phyloP scores from a whole-genome alignment of 2,329 filamentous ascomycete genomes.

The Davidsoniella virescens region DNA sequence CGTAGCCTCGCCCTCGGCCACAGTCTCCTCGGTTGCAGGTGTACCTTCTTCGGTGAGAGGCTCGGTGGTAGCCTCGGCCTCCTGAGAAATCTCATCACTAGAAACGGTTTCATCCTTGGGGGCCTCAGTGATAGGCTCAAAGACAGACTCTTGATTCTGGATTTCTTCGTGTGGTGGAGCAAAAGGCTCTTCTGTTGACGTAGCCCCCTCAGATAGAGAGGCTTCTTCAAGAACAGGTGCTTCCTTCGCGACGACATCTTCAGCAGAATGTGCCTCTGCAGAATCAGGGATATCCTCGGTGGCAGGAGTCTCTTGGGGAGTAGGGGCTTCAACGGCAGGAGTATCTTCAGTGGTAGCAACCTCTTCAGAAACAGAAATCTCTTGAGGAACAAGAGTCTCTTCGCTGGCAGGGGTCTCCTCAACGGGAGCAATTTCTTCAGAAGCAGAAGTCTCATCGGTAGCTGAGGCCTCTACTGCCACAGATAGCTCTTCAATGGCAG shows the following conservation, averaged over 20 bases:
- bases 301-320: neutral
- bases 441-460: constrained; percentile 11
- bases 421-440: constrained; percentile 1
- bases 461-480: neutral
- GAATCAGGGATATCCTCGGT: too few species aligned
- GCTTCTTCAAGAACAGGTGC: too few species aligned
- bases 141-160: too few species aligned
- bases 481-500: neutral
- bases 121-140: neutral
- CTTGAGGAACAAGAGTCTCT: neutral
- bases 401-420: neutral
- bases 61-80: neutral
- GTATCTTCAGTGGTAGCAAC: neutral
- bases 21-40: neutral
- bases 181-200: too few species aligned
- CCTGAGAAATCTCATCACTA: neutral
- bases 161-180: too few species aligned
- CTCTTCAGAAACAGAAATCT: neutral
- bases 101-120: neutral
- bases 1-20: neutral
- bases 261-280: too few species aligned
- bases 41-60: neutral
- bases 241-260: too few species aligned
- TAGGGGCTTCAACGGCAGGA: neutral
- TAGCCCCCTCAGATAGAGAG: too few species aligned